Conservation (phyloP, 2,329 filamentous ascomycete species). For the Periconia sp. region DNA sequence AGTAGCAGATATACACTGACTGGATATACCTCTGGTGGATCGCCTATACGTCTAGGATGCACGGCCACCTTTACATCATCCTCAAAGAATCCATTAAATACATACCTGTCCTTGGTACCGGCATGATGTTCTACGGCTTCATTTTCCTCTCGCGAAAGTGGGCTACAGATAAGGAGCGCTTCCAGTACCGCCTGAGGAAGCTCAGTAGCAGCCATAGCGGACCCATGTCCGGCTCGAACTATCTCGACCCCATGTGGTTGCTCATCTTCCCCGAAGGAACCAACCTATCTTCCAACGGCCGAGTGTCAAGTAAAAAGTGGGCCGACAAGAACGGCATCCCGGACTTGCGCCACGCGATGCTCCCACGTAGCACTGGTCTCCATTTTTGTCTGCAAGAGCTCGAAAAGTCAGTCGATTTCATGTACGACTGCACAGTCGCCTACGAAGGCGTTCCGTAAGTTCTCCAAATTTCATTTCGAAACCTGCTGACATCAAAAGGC, state of each 20-base stretch:
- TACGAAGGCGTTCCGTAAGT: conserved; percentile 94
- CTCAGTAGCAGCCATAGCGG: conserved; percentile 60
- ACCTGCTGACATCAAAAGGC: conserved; percentile 31
- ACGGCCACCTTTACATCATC: conserved; percentile 89
- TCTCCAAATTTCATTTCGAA: not conserved
- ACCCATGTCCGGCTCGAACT: conserved; percentile 50
- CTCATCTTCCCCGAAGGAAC: conserved; percentile 89
- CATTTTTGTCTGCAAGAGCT: conserved; percentile 81
- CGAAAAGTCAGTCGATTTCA: conserved; percentile 74
- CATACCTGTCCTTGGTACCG: conserved; percentile 79
- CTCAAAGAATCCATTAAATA: conserved; percentile 85
- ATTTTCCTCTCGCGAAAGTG: conserved; percentile 94
- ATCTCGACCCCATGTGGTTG: conserved; percentile 84
- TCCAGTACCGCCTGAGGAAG: conserved; percentile 76
- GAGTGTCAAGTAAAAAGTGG: conserved; percentile 73
- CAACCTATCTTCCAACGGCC: conserved; percentile 77
- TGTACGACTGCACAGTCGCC: conserved; percentile 93
- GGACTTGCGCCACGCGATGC: conserved; percentile 73
- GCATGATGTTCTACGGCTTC: conserved; percentile 87
- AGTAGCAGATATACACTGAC: conserved; percentile 75
- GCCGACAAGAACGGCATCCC: conserved; percentile 74
- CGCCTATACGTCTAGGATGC: conserved; percentile 78
- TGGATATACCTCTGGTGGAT: conserved; percentile 97
- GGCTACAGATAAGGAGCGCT: conserved; percentile 75
- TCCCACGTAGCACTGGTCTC: conserved; percentile 81